Conservation (phyloP, 352 stramenopile genomes). For the Aphanomyces invadans region DNA sequence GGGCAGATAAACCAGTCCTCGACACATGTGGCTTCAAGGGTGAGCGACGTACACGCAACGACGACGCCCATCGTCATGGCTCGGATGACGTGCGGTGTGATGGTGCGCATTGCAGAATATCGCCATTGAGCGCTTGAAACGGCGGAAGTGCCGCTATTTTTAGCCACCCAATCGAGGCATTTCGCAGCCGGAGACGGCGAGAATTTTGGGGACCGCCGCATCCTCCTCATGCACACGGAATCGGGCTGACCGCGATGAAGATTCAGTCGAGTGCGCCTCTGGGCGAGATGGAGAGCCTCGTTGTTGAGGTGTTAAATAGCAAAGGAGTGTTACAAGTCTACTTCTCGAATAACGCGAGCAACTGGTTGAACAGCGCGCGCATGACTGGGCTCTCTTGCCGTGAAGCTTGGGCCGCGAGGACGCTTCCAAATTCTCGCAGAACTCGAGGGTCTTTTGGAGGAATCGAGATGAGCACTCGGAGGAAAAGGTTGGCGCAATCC, state of each 20-base stretch:
- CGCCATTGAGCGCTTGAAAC: not conserved
- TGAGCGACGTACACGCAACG: not conserved
- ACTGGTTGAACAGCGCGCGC: not conserved
- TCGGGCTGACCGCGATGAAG: too few relatives aligned
- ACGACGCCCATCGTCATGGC: not conserved
- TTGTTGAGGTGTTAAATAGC: not conserved
- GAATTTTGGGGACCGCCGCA: not conserved
- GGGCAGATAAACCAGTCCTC: not conserved
- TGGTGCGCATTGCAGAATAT: not conserved
- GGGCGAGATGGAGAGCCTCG: not conserved
- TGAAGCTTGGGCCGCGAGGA: not conserved
- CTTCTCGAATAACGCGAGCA: not conserved
- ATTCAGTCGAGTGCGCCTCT: constrained; percentile 1
- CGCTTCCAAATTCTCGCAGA: not conserved
- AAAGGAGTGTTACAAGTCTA: not conserved
- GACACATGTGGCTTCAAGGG: not conserved
- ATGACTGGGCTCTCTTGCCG: not conserved
- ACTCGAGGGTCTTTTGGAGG: not conserved
- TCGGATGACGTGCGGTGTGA: not conserved
- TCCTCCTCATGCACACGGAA: not conserved
- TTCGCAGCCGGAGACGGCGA: not conserved
- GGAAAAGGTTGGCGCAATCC: not conserved
- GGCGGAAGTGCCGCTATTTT: too few relatives aligned
- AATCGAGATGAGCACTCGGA: constrained; percentile 5
- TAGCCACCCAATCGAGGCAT: not conserved